Conservation (phyloP, 2,329 filamentous ascomycete species). For the Aspergillus clavatus region DNA sequence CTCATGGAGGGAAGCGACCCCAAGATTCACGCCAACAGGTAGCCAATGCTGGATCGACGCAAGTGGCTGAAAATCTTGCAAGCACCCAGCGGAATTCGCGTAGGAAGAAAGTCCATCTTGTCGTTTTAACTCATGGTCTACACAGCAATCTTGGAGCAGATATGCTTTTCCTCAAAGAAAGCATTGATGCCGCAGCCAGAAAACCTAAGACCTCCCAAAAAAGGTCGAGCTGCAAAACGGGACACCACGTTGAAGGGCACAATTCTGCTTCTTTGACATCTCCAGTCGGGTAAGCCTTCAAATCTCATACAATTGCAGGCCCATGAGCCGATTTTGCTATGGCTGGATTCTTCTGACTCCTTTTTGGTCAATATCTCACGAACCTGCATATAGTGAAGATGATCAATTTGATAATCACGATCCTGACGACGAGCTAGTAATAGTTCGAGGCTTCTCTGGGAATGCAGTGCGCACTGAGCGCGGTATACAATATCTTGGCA, state of each 20-base stretch:
- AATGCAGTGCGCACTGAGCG: constrained; percentile 89
- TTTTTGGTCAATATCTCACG: constrained; percentile 4
- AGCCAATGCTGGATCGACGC: constrained; percentile 15
- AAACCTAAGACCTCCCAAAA: constrained; percentile 46
- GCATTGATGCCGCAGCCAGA: constrained; percentile 77
- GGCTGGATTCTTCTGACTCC: background rate
- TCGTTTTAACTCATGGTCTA: constrained; percentile 86
- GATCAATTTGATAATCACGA: constrained; percentile 30
- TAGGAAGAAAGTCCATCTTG: constrained; percentile 66
- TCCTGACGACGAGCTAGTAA: constrained; percentile 62
- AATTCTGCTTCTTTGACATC: constrained; percentile 11
- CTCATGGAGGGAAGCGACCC: constrained; percentile 39
- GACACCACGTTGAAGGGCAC: constrained; percentile 47
- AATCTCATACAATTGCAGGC: background rate
- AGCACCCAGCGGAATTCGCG: constrained; percentile 14
- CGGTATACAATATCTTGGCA: constrained; percentile 95
- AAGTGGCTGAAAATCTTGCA: constrained; percentile 3
- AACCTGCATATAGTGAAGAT: constrained; percentile 27
- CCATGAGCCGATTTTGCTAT: background rate
- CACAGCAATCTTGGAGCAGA: constrained; percentile 95
- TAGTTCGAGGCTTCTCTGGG: constrained; percentile 83
- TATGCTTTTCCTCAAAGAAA: constrained; percentile 96
- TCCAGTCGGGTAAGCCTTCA: constrained; percentile 5
- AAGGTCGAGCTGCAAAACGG: constrained; percentile 55
- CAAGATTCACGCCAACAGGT: constrained; percentile 11